Evolutionary conservation across 2,329 filamentous ascomycete genomes (phyloP).

Genomic region (Didymosphaeria variabile): DNA sequence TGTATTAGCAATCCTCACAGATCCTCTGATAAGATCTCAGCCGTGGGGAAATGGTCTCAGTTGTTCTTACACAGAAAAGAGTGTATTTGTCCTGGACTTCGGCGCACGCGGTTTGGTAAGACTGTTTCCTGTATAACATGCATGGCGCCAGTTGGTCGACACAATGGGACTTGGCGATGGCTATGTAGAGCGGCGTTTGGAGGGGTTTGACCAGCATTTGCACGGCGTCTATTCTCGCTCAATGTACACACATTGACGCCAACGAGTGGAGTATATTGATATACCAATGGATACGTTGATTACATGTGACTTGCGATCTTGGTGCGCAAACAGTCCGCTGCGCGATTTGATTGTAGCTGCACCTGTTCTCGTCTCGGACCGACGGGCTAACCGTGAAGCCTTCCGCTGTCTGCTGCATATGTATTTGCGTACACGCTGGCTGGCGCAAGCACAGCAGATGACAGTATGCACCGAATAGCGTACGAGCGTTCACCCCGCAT

Average conservation of each 20-base stretch:
- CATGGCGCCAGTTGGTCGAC: constrained; percentile 17
- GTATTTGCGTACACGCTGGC: not conserved
- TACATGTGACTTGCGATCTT: constrained; percentile 3
- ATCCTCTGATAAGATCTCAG: not conserved
- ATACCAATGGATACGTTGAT: constrained; percentile 2
- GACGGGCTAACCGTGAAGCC: constrained; percentile 6
- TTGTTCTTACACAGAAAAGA: not conserved
- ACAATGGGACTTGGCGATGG: not conserved
- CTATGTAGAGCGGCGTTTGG: constrained; percentile 13
- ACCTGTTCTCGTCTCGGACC: not conserved
- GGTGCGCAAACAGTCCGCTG: not conserved
- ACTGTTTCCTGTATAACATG: constrained; percentile 15
- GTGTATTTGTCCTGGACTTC: not conserved
- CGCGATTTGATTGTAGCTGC: not conserved
- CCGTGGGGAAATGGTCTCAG: not conserved
- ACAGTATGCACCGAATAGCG: not conserved
- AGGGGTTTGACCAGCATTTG: constrained; percentile 15
- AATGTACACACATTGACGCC: constrained; percentile 8
- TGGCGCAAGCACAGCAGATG: not conserved
- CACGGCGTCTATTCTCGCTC: constrained; percentile 11
- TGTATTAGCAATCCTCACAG: not conserved
- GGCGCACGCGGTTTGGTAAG: constrained; percentile 11
- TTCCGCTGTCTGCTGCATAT: not conserved
- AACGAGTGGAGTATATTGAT: not conserved
- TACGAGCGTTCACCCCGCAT: constrained; percentile 7